Percentiles rank a stretch among this genome's conserved stretches.
phyloP scores from a whole-genome alignment of 1,284 basidiomycete species.

The Ustilago cynodontis region DNA sequence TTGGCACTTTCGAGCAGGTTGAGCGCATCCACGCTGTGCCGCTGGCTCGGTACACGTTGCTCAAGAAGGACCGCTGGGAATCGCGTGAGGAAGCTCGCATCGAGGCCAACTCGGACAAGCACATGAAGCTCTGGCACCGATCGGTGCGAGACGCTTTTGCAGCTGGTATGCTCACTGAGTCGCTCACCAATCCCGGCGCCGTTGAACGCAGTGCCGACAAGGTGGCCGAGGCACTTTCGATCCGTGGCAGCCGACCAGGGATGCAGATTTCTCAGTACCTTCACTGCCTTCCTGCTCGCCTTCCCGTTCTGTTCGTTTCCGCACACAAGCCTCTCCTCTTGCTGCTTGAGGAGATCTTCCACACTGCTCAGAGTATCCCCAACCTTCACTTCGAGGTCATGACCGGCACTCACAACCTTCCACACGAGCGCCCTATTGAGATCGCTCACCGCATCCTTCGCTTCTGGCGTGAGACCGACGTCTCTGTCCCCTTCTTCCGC shows the following conservation, averaged over 20 bases:
- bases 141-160: slow-evolving; percentile 42
- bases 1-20: slow-evolving; percentile 33
- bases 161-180: slow-evolving; percentile 42
- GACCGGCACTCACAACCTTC: slow-evolving; percentile 49
- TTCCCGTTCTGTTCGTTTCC: slow-evolving; percentile 42
- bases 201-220: slow-evolving; percentile 45
- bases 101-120: slow-evolving; percentile 41
- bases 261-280: slow-evolving; percentile 40
- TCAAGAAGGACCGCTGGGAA: slow-evolving; percentile 45
- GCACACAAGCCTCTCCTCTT: slow-evolving; percentile 45
- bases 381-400: slow-evolving; percentile 50
- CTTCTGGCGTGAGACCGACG: slow-evolving; percentile 48
- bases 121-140: slow-evolving; percentile 45
- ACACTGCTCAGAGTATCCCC: slow-evolving; percentile 40
- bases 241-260: slow-evolving; percentile 48
- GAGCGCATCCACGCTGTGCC: slow-evolving; percentile 33
- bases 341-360: slow-evolving; percentile 44
- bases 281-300: slow-evolving; percentile 39
- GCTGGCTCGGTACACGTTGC: slow-evolving; percentile 48
- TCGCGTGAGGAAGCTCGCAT: slow-evolving; percentile 36
- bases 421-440: slow-evolving; percentile 43
- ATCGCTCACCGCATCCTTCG: slow-evolving; percentile 45
- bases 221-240: slow-evolving; percentile 42
- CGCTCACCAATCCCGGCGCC: slow-evolving; percentile 29
- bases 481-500: slow-evolving; percentile 38